These are phyloP conservation scores for Persicaria tinctoria DNA, from an alignment of 148 eudicot genomes.

Conservation along the genomic window DNA sequence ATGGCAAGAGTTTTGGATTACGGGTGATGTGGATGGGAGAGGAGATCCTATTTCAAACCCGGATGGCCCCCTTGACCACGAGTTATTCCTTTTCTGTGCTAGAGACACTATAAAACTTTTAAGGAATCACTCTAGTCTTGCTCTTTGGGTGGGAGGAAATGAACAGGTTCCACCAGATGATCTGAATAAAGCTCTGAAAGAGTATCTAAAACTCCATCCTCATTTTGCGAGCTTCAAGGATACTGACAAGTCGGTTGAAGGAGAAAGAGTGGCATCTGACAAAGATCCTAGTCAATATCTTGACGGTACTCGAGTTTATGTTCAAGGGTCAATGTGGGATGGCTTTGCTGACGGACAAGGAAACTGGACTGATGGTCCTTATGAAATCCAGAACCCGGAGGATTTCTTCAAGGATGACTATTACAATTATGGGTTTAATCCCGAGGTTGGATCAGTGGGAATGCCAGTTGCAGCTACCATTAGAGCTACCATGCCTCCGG, in stretches of 20 bases:
- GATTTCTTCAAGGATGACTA: slow-evolving; percentile 75
- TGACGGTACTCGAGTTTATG: slow-evolving; percentile 84
- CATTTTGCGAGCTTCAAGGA: slow-evolving; percentile 28
- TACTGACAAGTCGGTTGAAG: slow-evolving; percentile 21
- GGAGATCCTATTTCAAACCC: slow-evolving; percentile 92
- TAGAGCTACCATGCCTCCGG: slow-evolving; percentile 85
- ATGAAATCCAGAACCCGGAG: slow-evolving; percentile 93
- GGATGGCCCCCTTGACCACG: slow-evolving; percentile 92
- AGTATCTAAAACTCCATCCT: slow-evolving; percentile 68
- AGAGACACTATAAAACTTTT: slow-evolving; percentile 89
- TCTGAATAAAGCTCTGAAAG: slow-evolving; percentile 62
- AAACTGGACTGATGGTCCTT: slow-evolving; percentile 84
- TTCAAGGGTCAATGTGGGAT: slow-evolving; percentile 98
- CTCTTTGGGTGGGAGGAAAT: slow-evolving; percentile 99
- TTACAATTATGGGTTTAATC: slow-evolving; percentile 83
- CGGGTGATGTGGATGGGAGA: slow-evolving; percentile 94
- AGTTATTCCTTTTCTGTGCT: slow-evolving; percentile 88
- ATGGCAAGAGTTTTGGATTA: slow-evolving; percentile 99
- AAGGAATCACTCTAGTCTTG: slow-evolving; percentile 95
- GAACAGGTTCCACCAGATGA: slow-evolving; percentile 94
- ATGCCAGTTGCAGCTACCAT: slow-evolving; percentile 98
- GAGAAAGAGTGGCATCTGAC: slow-evolving; percentile 15
- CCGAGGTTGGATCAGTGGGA: slow-evolving; percentile 96
- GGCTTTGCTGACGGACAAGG: slow-evolving; percentile 94
- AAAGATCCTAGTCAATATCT: slow-evolving; percentile 86